phyloP scores from a whole-genome alignment of 2,329 filamentous ascomycete genomes.

The Xylaria sp. region DNA sequence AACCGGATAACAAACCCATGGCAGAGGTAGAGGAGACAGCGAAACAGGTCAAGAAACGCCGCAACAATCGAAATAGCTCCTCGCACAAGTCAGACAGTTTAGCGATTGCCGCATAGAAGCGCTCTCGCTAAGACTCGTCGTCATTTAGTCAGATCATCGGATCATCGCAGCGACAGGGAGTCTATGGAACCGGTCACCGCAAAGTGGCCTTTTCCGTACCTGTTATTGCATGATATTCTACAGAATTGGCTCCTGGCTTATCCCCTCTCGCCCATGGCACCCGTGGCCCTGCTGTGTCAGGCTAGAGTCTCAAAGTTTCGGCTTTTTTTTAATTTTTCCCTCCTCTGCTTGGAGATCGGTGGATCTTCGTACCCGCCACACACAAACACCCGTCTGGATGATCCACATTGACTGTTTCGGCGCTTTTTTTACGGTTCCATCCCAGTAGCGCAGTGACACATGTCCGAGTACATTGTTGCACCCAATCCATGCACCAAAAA shows the following conservation, averaged over 20 bases:
- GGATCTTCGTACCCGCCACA: slow-evolving; percentile 22
- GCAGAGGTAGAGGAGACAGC: slow-evolving; percentile 7
- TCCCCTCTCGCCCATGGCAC: neutral
- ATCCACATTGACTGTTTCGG: slow-evolving; percentile 34
- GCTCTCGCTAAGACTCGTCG: neutral
- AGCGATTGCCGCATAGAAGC: slow-evolving; percentile 16
- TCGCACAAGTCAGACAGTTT: slow-evolving; percentile 28
- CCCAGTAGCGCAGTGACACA: slow-evolving; percentile 35
- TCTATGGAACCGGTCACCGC: neutral
- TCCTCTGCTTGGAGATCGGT: slow-evolving; percentile 9
- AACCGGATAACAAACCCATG: neutral
- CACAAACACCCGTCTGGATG: slow-evolving; percentile 17
- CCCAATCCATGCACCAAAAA: slow-evolving; percentile 5
- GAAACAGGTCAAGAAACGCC: slow-evolving; percentile 21
- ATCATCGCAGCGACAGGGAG: neutral
- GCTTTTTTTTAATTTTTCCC: neutral
- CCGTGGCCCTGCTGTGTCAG: slow-evolving; percentile 14
- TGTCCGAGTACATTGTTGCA: slow-evolving; percentile 23
- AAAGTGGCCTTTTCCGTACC: neutral
- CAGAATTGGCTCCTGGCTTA: slow-evolving; percentile 22
- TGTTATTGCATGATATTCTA: slow-evolving; percentile 26
- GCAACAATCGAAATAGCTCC: slow-evolving; percentile 27
- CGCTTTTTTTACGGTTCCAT: slow-evolving; percentile 21
- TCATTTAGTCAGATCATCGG: neutral
- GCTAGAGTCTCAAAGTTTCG: slow-evolving; percentile 12